Evolutionary conservation across 1,284 basidiomycete species (phyloP).

Genomic region (Austroboletus novae-zelandiae): DNA sequence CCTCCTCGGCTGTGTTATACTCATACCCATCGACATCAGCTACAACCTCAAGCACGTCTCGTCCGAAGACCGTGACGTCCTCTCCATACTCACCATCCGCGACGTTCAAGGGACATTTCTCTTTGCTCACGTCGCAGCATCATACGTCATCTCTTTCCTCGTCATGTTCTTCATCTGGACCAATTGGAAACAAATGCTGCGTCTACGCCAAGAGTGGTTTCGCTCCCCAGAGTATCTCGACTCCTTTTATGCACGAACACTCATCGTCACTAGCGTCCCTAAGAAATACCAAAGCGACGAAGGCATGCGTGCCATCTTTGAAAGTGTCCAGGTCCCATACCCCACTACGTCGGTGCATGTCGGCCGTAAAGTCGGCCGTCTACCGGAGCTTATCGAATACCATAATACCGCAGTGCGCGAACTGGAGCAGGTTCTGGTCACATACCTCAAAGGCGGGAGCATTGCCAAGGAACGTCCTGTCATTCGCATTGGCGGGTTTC

Average conservation of each 20-base stretch:
- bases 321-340: slow-evolving; percentile 65
- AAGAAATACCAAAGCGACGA: slow-evolving; percentile 67
- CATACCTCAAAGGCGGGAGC: slow-evolving; percentile 69
- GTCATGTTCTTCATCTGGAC: slow-evolving; percentile 59
- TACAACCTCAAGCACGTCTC: slow-evolving; percentile 50
- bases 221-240: slow-evolving; percentile 64
- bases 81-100: slow-evolving; percentile 68
- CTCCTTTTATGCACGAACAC: slow-evolving; percentile 65
- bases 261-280: slow-evolving; percentile 62
- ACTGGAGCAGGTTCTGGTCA: slow-evolving; percentile 73
- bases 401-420: slow-evolving; percentile 78
- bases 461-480: slow-evolving; percentile 68
- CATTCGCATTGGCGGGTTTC: slow-evolving; percentile 61
- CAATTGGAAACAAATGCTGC: slow-evolving; percentile 64
- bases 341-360: slow-evolving; percentile 75
- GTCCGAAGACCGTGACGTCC: slow-evolving; percentile 30
- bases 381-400: slow-evolving; percentile 69
- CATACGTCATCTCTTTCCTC: slow-evolving; percentile 58
- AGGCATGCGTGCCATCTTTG: slow-evolving; percentile 66
- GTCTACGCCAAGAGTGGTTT: slow-evolving; percentile 58
- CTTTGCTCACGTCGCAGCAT: slow-evolving; percentile 63
- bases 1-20: slow-evolving; percentile 65
- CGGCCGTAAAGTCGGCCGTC: slow-evolving; percentile 60
- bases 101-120: slow-evolving; percentile 57
- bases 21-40: slow-evolving; percentile 77